Evolutionary conservation across 2,329 filamentous ascomycete genomes (phyloP), one percentile per base, ranked within the genome.

Genomic region (Botrytis fabae): DNA sequence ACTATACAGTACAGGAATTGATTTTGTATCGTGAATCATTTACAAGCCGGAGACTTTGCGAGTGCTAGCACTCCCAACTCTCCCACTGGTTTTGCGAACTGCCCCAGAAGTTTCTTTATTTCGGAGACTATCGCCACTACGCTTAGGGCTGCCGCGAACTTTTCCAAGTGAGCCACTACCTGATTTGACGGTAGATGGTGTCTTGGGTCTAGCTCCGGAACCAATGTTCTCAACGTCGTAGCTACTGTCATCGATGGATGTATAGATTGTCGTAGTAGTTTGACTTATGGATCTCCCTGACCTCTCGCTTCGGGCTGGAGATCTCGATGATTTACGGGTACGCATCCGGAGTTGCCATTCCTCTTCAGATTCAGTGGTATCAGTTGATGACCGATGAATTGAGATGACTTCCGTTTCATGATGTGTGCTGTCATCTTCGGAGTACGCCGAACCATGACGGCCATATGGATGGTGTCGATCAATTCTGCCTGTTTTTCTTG

Each of bases 401-500:
- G 86, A 85, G 69, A 90, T 84, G 73, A 89, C 82, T 80, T 93
- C 91, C 0, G 88, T 87, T 79, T 88, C 75, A 83, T 82, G 81
- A 79, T 86, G 83, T 77, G 87, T 81, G 70, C 85, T 85, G 62
- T 87, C 86, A 74, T 87, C 84, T 75, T 88, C 88, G 12, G 79
- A 82, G 65, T 78, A 81, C 73, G 71, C 83, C 10, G 86, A 87
- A 10, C 85, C 82, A 38, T 86, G 87, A 73, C 91, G 87, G 69
- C 89, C 84, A 82, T 95, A 93, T 18, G 92, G 90, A 81, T 95
- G 89, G 77, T 93, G 92, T 40, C 92, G 89, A 59, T 81, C 80
- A 78, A 95, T 93, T 73, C 93, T 90, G 76, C 91, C 91, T 25
- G 92, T 92, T 86, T 99, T 98, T 75, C 96, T 90, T 42, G 96